Conservation (phyloP, 306 rosid genomes). For the Ammopiptanthus mongolicus region DNA sequence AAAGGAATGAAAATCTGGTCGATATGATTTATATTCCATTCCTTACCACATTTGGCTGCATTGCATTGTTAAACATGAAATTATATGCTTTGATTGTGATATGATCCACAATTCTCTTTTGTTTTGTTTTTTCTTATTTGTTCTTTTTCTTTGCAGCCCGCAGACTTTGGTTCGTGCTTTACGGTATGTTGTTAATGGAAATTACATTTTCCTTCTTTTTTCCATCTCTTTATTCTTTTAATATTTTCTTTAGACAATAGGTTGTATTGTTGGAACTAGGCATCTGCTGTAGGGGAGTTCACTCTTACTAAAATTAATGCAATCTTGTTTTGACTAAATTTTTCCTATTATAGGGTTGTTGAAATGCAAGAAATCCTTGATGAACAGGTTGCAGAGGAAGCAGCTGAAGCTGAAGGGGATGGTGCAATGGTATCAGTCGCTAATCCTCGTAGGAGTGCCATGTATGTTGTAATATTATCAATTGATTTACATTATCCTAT, state of each 20-base stretch:
- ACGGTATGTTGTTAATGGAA: constrained; percentile 45
- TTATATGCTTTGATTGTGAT: constrained; percentile 10
- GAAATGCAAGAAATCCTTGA: constrained; percentile 98
- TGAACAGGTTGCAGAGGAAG: constrained; percentile 96
- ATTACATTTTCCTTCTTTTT: constrained; percentile 17
- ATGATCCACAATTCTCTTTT: constrained; percentile 16
- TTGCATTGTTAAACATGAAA: constrained; percentile 5
- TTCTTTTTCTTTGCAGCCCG: constrained; percentile 59
- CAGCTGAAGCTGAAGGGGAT: constrained; percentile 95
- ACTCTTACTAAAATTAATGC: constrained; percentile 16
- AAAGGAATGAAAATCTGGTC: background rate
- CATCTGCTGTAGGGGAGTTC: background rate
- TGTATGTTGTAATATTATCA: constrained; percentile 38
- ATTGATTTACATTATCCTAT: constrained; percentile 20
- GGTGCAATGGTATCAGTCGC: constrained; percentile 68
- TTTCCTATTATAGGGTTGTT: constrained; percentile 60
- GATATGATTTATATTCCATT: background rate
- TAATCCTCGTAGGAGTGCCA: constrained; percentile 62
- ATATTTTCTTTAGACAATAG: background rate
- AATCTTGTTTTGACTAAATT: constrained; percentile 16
- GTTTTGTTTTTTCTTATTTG: background rate
- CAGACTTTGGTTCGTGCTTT: constrained; percentile 94
- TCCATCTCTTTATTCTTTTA: constrained; percentile 1
- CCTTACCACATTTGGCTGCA: constrained; percentile 14
- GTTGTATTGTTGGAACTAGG: constrained; percentile 1